Evolutionary conservation across 805 yeast genomes (phyloP).

Genomic region (Wickerhamomyces queroliae): DNA sequence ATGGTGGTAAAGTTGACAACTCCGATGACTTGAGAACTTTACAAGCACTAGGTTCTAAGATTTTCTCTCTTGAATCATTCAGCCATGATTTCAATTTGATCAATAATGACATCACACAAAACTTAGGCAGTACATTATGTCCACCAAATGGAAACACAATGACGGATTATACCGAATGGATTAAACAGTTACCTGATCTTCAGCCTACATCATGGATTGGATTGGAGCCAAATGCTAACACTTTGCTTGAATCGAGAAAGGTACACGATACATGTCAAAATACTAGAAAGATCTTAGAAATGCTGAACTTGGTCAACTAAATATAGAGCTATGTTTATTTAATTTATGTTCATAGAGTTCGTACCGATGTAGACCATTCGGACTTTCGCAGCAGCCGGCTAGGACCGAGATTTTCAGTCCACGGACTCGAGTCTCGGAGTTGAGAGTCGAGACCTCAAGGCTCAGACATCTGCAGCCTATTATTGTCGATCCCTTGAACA

Average conservation of each 20-base stretch:
- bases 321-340: background rate
- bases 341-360: too few species aligned
- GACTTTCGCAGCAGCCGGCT: too few species aligned
- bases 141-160: conserved; percentile 42
- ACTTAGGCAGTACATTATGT: conserved; percentile 16
- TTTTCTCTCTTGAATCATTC: conserved; percentile 37
- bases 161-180: conserved; percentile 41
- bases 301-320: background rate
- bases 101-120: conserved; percentile 16
- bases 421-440: too few species aligned
- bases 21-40: conserved; percentile 34
- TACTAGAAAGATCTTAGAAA: conserved; percentile 1
- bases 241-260: conserved; percentile 17
- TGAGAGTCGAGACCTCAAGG: too few species aligned
- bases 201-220: conserved; percentile 52
- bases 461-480: too few species aligned
- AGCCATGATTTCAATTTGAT: conserved; percentile 37
- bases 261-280: conserved; percentile 4
- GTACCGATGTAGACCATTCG: too few species aligned
- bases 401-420: too few species aligned
- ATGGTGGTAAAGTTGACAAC: conserved; percentile 58
- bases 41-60: conserved; percentile 24
- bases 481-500: too few species aligned
- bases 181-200: conserved; percentile 42
- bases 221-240: conserved; percentile 37